Evolutionary conservation across 805 yeast species (phyloP).

Genomic region (Starmera quercuum): DNA sequence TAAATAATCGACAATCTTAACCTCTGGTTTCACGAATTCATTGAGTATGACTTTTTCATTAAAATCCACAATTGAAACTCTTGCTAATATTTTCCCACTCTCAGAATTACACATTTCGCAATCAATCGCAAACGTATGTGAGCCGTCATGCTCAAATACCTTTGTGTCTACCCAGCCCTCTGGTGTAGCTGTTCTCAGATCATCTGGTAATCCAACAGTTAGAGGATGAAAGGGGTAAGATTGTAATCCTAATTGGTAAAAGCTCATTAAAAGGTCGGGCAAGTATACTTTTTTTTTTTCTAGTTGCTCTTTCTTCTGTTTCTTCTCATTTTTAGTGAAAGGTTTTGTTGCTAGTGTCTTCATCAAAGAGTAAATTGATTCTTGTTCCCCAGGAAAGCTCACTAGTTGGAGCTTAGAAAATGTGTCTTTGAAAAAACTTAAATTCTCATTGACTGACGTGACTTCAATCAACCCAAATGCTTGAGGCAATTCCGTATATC

Average conservation of each 20-base stretch:
- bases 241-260: conserved; percentile 39
- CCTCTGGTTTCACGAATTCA: conserved; percentile 70
- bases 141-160: conserved; percentile 45
- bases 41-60: conserved; percentile 58
- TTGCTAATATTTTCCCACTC: conserved; percentile 58
- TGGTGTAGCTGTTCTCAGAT: conserved; percentile 4
- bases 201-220: conserved; percentile 11
- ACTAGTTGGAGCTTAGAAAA: conserved; percentile 43
- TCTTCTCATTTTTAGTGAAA: conserved; percentile 48
- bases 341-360: conserved; percentile 51
- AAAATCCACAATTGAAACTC: conserved; percentile 69
- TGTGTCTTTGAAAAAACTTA: conserved; percentile 26
- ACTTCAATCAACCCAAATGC: conserved; percentile 2
- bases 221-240: conserved; percentile 57
- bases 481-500: conserved; percentile 14
- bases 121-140: conserved; percentile 73
- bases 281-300: conserved; percentile 30
- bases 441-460: conserved; percentile 7
- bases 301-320: conserved; percentile 23
- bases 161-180: conserved; percentile 49
- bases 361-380: conserved; percentile 44
- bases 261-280: conserved; percentile 44
- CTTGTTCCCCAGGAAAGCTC: conserved; percentile 59
- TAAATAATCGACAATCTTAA: conserved; percentile 67
- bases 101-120: conserved; percentile 86